phyloP scores from a whole-genome alignment of 1,284 basidiomycete genomes.

The Coriolopsis trogii region DNA sequence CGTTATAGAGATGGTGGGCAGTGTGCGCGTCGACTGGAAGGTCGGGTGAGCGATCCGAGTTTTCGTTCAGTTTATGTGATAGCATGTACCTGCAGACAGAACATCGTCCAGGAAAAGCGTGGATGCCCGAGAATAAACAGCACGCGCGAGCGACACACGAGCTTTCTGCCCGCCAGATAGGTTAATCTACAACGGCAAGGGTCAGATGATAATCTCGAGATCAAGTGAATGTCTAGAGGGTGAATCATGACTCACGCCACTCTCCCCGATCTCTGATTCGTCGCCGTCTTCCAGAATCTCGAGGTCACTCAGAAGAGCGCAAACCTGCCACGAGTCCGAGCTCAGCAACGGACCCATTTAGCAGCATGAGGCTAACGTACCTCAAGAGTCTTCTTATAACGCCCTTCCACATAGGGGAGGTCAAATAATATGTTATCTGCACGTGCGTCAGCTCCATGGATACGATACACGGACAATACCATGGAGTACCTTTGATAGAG shows the following conservation, averaged over 20 bases:
- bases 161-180: conserved; percentile 95
- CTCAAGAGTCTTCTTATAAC: conserved; percentile 79
- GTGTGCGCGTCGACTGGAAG: conserved; percentile 81
- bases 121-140: conserved; percentile 90
- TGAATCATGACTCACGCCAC: conserved; percentile 53
- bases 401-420: conserved; percentile 74
- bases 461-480: not conserved
- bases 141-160: conserved; percentile 85
- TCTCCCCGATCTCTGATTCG: conserved; percentile 88
- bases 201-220: not conserved
- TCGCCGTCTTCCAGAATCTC: conserved; percentile 94
- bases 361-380: not conserved
- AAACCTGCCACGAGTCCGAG: conserved; percentile 34
- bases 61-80: too few relatives aligned
- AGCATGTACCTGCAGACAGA: conserved; percentile 60
- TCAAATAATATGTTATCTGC: conserved; percentile 92
- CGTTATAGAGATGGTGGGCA: conserved; percentile 79
- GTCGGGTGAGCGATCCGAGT: not conserved
- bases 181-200: conserved; percentile 42
- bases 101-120: conserved; percentile 90
- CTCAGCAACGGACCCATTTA: not conserved
- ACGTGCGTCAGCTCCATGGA: not conserved
- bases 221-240: conserved; percentile 33
- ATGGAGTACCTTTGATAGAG: conserved; percentile 81
- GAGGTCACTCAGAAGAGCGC: conserved; percentile 80